Conservation (phyloP, 108 stramenopile genomes). For the Heterococcus sp. region DNA sequence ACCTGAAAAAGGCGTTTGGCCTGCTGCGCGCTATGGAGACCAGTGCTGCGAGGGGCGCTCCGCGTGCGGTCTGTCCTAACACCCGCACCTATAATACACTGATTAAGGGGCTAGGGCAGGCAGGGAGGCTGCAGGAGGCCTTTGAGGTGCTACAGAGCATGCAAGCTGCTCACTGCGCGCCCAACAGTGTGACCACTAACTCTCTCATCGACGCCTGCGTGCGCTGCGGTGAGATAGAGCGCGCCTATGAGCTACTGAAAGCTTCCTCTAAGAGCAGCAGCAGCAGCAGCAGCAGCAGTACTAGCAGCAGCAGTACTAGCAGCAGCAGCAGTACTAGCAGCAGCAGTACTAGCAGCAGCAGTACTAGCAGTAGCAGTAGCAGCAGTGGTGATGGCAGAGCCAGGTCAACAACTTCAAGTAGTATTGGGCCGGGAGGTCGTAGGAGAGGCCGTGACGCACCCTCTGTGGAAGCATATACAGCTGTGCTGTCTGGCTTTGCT, state of each 20-base stretch:
- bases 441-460: not conserved
- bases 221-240: constrained; percentile 10
- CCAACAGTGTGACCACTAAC: constrained; percentile 21
- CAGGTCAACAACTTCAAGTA: too few relatives aligned
- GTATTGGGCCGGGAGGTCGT: not conserved
- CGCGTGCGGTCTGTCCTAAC: not conserved
- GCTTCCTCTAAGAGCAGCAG: not conserved
- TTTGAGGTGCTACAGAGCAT: constrained; percentile 10
- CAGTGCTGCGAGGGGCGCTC: not conserved
- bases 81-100: constrained; percentile 31
- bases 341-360: not conserved
- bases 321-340: not conserved
- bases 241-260: constrained; percentile 21
- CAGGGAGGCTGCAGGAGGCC: constrained; percentile 10
- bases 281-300: not conserved
- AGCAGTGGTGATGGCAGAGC: too few relatives aligned
- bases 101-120: constrained; percentile 38
- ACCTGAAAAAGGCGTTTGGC: not conserved
- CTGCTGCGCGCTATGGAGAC: constrained; percentile 11
- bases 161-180: constrained; percentile 2
- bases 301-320: not conserved
- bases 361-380: too few relatives aligned
- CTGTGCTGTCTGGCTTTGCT: constrained; percentile 29
- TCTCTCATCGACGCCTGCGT: constrained; percentile 30
- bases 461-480: constrained; percentile 29